A percentile compares a stretch with the other conserved stretches of the same genome.
Evolutionary conservation across 1,284 basidiomycete genomes (phyloP).

Genomic region (Apiotrichum porosum): DNA sequence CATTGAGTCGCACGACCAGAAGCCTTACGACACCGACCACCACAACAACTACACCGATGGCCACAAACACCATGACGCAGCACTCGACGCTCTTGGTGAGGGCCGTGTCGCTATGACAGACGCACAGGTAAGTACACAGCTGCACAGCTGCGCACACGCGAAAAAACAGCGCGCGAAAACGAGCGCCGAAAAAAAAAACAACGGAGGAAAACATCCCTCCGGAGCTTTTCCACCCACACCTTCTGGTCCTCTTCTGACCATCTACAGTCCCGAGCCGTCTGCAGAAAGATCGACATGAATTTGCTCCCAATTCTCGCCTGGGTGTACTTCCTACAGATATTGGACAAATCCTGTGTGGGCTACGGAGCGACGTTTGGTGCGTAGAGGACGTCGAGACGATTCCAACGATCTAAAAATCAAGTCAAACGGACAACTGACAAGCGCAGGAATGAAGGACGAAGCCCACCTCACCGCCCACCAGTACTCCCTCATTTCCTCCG

Average conservation of each 20-base stretch:
- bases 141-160: neutral
- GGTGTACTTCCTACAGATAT: slow-evolving; percentile 20
- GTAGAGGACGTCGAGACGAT: too few relatives aligned
- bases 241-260: slow-evolving; percentile 1
- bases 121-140: slow-evolving; percentile 23
- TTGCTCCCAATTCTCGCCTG: slow-evolving; percentile 36
- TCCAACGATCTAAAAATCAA: too few relatives aligned
- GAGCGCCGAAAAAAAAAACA: neutral
- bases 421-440: too few relatives aligned
- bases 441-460: slow-evolving; percentile 34
- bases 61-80: slow-evolving; percentile 18
- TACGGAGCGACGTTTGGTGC: slow-evolving; percentile 18
- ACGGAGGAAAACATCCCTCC: neutral
- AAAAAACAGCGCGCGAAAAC: too few relatives aligned
- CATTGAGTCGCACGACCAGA: slow-evolving; percentile 8
- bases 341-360: slow-evolving; percentile 37
- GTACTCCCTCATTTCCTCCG: slow-evolving; percentile 27
- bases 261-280: slow-evolving; percentile 7
- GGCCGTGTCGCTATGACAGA: slow-evolving; percentile 22
- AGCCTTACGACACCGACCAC: neutral
- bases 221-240: neutral
- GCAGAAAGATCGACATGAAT: slow-evolving; percentile 32
- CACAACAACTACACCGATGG: neutral
- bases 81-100: slow-evolving; percentile 25
- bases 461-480: slow-evolving; percentile 26